A percentile compares a stretch with the other conserved stretches of the same genome.
phyloP scores from a whole-genome alignment of 2,329 filamentous ascomycete species.

The Trichoderma simmonsii region DNA sequence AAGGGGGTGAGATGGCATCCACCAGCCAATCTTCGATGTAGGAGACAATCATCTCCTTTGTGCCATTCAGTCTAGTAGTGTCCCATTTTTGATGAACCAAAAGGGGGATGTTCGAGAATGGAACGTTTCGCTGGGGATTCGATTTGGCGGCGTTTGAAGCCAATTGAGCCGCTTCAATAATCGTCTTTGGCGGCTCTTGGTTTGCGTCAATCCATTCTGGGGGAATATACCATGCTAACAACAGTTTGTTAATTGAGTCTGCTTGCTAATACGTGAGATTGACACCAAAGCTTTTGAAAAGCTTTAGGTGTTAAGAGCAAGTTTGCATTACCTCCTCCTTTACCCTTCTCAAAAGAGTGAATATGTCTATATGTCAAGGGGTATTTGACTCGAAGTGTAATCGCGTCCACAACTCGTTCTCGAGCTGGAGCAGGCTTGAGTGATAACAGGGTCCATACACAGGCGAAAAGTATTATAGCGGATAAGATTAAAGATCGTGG shows the following conservation, averaged over 20 bases:
- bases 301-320: neutral
- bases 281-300: neutral
- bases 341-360: constrained; percentile 19
- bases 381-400: neutral
- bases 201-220: constrained; percentile 21
- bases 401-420: neutral
- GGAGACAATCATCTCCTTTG: constrained; percentile 21
- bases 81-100: constrained; percentile 27
- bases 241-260: neutral
- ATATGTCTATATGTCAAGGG: constrained; percentile 24
- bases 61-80: constrained; percentile 18
- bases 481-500: neutral
- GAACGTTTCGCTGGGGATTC: constrained; percentile 19
- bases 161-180: constrained; percentile 24
- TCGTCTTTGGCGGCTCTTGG: constrained; percentile 20
- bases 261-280: neutral
- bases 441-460: neutral
- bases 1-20: constrained; percentile 14
- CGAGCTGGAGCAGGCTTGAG: neutral
- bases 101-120: constrained; percentile 26
- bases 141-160: constrained; percentile 20
- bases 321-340: constrained; percentile 21
- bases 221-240: constrained; percentile 26
- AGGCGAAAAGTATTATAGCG: neutral
- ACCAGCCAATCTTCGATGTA: constrained; percentile 26